Evolutionary conservation across 176 grass and related monocot genomes (phyloP), one percentile per base, ranked within the genome.

Genomic region (Eleusine coracana): DNA sequence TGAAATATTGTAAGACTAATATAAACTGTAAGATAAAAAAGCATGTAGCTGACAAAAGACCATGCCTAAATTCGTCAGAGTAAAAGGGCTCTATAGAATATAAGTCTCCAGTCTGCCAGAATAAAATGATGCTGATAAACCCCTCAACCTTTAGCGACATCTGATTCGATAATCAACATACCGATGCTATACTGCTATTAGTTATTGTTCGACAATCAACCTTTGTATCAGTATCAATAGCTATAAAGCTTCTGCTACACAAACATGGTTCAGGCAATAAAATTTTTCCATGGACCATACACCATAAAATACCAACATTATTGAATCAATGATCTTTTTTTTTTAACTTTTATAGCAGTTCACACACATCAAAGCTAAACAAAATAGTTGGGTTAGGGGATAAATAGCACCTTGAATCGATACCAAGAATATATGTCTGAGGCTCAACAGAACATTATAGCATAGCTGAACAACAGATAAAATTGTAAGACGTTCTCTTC

Each of bases 381-480:
- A 66, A 60, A 25, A 27, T 3, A 7, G 37, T 2, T 6, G 6
- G 37, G 17, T 21, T 4, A 48, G 10, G 10, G 20, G 3, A 59
- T 17, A 74, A 25, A 12, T 34, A 8, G 20, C 38, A 49, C 2
- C 4, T 28, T 78, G 31, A 21, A 16, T 75, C 10, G 23, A 75
- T 80, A 62, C 13, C 38, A 84, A 66, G 16, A 74, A 79, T 27
- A 68, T 74, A 4, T 48, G 16, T 50, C 7, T 42, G 70, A 75
- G 67, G 38, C 13, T 18, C 25, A 42, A 68, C 17, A 11, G n/a
- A 44, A 65, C 38, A 13, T n/a, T 36, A 27, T 12, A 27, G 81
- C 31, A 15, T 66, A 64, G 51, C 3, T 11, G 6, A 61, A 45
- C 27, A 48, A 70, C 3, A 54, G 28, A 75, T 48, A 25, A 28